Percentiles rank a stretch among this genome's conserved stretches.
Evolutionary conservation across 805 yeast species (phyloP).

Genomic region (Cyberlindnera maritima): DNA sequence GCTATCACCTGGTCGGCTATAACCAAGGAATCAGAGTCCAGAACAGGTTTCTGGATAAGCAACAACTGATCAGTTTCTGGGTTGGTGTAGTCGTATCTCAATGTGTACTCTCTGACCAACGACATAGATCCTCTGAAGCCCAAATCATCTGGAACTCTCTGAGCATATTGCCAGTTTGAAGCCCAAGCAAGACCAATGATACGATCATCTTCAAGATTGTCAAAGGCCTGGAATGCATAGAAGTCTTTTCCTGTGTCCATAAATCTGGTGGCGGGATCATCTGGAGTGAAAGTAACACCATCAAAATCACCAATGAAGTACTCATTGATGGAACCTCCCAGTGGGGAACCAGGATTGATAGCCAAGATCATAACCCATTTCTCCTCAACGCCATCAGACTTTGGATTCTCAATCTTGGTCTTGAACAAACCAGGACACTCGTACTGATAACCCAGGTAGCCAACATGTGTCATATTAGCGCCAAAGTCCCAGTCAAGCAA

Average conservation of each 20-base stretch:
- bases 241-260: constrained; percentile 38
- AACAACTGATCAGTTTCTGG: constrained; percentile 24
- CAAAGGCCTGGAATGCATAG: constrained; percentile 38
- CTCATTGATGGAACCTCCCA: constrained; percentile 39
- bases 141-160: constrained; percentile 33
- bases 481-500: constrained; percentile 29
- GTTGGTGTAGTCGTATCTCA: constrained; percentile 27
- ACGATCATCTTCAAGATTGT: constrained; percentile 27
- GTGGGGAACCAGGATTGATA: constrained; percentile 41
- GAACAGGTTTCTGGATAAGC: constrained; percentile 28
- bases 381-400: constrained; percentile 13
- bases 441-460: constrained; percentile 36
- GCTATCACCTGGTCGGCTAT: neutral
- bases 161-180: constrained; percentile 41
- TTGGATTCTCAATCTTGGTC: constrained; percentile 25
- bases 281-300: constrained; percentile 35
- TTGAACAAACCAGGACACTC: constrained; percentile 40
- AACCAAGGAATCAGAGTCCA: constrained; percentile 7
- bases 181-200: constrained; percentile 41
- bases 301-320: constrained; percentile 42
- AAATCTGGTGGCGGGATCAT: constrained; percentile 29
- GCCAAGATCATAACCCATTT: constrained; percentile 40
- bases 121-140: constrained; percentile 37
- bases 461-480: constrained; percentile 27
- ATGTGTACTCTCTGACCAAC: constrained; percentile 30